Percentiles rank a stretch among this genome's conserved stretches.
Evolutionary conservation across 2,329 filamentous ascomycete species (phyloP).

Genomic region (Calonectria naviculata): DNA sequence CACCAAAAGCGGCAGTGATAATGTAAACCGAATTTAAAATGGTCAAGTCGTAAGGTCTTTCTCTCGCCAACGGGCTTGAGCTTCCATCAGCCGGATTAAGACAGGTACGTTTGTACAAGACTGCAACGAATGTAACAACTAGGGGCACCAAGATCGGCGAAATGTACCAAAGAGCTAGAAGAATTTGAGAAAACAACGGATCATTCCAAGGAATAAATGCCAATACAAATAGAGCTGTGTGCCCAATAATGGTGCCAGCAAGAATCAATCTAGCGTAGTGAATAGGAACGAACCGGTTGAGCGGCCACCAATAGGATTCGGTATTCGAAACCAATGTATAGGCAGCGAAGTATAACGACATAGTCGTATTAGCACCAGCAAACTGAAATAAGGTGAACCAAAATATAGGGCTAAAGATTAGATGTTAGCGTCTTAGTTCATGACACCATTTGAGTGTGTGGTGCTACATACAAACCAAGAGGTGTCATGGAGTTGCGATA

Average conservation of each 20-base stretch:
- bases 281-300: not conserved
- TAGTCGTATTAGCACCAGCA: not conserved
- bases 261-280: not conserved
- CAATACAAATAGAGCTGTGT: not conserved
- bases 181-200: not conserved
- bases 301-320: slow-evolving; percentile 11
- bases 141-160: not conserved
- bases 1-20: not conserved
- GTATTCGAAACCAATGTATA: slow-evolving; percentile 3
- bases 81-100: not conserved
- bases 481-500: not conserved
- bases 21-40: not conserved
- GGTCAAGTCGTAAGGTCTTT: not conserved
- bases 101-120: not conserved
- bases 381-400: not conserved
- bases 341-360: not conserved
- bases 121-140: not conserved
- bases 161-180: not conserved
- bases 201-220: not conserved
- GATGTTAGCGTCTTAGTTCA: not conserved
- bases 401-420: not conserved
- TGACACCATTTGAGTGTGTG: not conserved
- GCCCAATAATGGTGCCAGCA: not conserved
- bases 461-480: not conserved
- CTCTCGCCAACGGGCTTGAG: not conserved